These are phyloP conservation scores for Limnanthes douglasii DNA, from an alignment of 345 rosid genomes.

Conservation along the genomic window DNA sequence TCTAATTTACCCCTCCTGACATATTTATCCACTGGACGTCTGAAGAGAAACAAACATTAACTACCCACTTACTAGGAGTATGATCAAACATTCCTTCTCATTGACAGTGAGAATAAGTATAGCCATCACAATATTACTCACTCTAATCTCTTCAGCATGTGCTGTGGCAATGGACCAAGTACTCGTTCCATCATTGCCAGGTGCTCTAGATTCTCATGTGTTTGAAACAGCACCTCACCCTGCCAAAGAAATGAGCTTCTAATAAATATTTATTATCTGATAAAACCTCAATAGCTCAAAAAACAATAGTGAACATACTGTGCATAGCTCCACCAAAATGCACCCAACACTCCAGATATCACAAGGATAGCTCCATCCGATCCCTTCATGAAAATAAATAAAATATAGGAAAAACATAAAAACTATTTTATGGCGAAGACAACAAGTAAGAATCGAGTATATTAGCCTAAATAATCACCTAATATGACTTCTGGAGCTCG, in stretches of 20 bases:
- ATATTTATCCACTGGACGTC: slow-evolving; percentile 72
- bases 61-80: slow-evolving; percentile 3
- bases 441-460: background rate
- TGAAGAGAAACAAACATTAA: slow-evolving; percentile 10
- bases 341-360: slow-evolving; percentile 93
- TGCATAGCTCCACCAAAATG: slow-evolving; percentile 71
- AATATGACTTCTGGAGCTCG: slow-evolving; percentile 92
- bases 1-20: slow-evolving; percentile 69
- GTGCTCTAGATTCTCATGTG: slow-evolving; percentile 85
- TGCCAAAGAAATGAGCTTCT: slow-evolving; percentile 8
- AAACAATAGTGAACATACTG: slow-evolving; percentile 29
- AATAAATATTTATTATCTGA: background rate
- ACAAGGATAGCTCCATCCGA: slow-evolving; percentile 87
- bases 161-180: slow-evolving; percentile 59
- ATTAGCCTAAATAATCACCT: slow-evolving; percentile 22
- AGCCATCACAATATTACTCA: slow-evolving; percentile 14
- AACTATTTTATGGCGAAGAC: background rate
- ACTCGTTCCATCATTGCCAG: slow-evolving; percentile 94
- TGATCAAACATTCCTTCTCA: background rate
- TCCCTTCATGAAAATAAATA: slow-evolving; percentile 25
- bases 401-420: background rate
- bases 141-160: slow-evolving; percentile 68
- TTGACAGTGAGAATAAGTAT: background rate
- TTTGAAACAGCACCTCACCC: slow-evolving; percentile 94
- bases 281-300: slow-evolving; percentile 2